Evolutionary conservation across 2,329 filamentous ascomycete genomes (phyloP), one percentile per base, ranked within the genome.

Genomic region (Verticillium alfalfae): DNA sequence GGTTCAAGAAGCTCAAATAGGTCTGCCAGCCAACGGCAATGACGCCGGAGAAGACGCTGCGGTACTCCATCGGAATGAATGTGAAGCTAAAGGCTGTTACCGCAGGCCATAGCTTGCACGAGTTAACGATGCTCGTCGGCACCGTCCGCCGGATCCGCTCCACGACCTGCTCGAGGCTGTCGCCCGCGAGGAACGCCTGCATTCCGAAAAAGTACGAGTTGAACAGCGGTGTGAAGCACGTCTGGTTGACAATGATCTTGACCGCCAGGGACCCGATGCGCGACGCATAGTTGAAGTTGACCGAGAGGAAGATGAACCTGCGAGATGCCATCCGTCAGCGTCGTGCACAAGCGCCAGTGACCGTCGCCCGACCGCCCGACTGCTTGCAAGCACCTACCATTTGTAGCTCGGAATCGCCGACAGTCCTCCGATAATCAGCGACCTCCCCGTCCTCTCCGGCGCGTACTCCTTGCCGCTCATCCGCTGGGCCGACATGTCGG

Each of bases 21-120:
- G 92, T 93, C 82, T 97, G 93, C 93, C 93, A 97, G 0, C 90
- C 91, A 59, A 97, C 89, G 1, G 92, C 91, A 66, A 96, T 84
- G 7, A 89, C 77, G 1, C 91, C 92, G 0, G 89, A 86, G 67
- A 97, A 95, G 16, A 96, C 83, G 68, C 87, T 91, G 58, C 93
- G 81, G 74, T 92, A 94, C 70, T 94, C 87, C 57, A 92, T 80
- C 34, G 88, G 86, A 5, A 97, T 79, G 69, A 92, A 95, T n/a
- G 89, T 87, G 70, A 97, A 96, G 73, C 84, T 93, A 71, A 97
- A 88, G 0, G 92, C 92, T 15, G 90, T 96, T 16, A 96, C 89
- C 0, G 87, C 86, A 0, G 93, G 94, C 93, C 93, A 97, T 31
- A 97, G 75, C 77, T 96, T 96, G 73, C 88, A 87, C 63, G 88